phyloP scores from a whole-genome alignment of 192 early-diverging fungal genomes.

The Pilaira anomala region DNA sequence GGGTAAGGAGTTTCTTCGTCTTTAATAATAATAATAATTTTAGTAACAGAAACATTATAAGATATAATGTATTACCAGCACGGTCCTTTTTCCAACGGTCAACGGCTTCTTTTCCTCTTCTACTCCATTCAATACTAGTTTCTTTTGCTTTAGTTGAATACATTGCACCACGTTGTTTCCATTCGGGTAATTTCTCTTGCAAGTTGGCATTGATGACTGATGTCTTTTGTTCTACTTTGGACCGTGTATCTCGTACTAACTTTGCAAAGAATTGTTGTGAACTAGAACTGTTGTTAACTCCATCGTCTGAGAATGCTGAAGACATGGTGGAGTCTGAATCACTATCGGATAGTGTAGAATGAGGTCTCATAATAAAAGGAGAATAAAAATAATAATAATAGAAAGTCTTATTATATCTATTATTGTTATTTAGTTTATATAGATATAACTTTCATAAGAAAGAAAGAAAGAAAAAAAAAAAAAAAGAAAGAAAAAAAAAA shows the following conservation, averaged over 20 bases:
- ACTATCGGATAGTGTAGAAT: neutral
- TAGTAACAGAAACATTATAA: neutral
- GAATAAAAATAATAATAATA: too few relatives aligned
- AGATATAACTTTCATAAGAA: too few relatives aligned
- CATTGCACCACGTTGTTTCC: slow-evolving; percentile 30
- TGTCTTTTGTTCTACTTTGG: slow-evolving; percentile 26
- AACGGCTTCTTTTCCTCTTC: slow-evolving; percentile 32
- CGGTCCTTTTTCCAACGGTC: slow-evolving; percentile 35
- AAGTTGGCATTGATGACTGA: slow-evolving; percentile 32
- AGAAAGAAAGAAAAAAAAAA: too few relatives aligned
- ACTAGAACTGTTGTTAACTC: neutral
- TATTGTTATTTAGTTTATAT: too few relatives aligned
- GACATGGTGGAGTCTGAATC: slow-evolving; percentile 16
- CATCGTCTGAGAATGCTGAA: slow-evolving; percentile 11
- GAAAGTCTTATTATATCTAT: too few relatives aligned
- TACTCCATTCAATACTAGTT: slow-evolving; percentile 38
- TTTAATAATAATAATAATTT: neutral
- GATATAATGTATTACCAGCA: neutral
- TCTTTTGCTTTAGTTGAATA: slow-evolving; percentile 33
- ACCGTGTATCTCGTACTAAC: slow-evolving; percentile 29
- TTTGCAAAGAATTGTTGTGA: slow-evolving; percentile 20
- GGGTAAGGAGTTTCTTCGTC: neutral
- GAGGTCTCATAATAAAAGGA: slow-evolving; percentile 6
- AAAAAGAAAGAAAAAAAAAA: too few relatives aligned
- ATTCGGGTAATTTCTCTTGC: slow-evolving; percentile 37